These are phyloP conservation scores for Candida ipomoeae DNA, from an alignment of 805 yeast genomes.

Conservation along the genomic window DNA sequence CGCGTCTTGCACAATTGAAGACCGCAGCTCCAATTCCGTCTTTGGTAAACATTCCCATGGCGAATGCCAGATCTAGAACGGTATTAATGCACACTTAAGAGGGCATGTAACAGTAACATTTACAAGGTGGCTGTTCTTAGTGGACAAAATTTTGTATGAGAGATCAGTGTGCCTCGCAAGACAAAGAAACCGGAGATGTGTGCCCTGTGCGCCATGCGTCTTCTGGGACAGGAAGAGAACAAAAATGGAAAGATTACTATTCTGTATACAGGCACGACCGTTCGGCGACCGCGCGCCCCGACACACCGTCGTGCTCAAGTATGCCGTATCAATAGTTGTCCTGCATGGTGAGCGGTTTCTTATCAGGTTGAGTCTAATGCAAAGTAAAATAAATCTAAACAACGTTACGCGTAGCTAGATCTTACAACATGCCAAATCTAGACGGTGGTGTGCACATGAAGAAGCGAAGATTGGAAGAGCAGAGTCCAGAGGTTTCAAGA, in stretches of 20 bases:
- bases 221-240: neutral
- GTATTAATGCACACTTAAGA: neutral
- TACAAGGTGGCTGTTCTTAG: neutral
- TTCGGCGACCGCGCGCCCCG: neutral
- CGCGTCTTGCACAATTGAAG: neutral
- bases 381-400: constrained; percentile 26
- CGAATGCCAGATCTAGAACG: neutral
- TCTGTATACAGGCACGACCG: neutral
- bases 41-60: neutral
- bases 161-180: neutral
- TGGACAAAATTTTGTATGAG: neutral
- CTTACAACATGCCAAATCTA: constrained; percentile 12
- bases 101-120: neutral
- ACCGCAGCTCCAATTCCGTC: neutral
- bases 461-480: neutral
- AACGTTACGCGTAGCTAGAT: constrained; percentile 26
- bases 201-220: neutral
- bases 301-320: neutral
- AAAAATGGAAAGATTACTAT: neutral
- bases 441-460: neutral
- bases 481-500: constrained; percentile 39
- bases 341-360: neutral
- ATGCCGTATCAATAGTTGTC: neutral
- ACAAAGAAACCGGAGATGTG: neutral
- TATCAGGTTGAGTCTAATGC: constrained; percentile 26